Evolutionary conservation across 345 rosid species (phyloP), one percentile per base, ranked within the genome.

Genomic region (Nasturtium officinale): DNA sequence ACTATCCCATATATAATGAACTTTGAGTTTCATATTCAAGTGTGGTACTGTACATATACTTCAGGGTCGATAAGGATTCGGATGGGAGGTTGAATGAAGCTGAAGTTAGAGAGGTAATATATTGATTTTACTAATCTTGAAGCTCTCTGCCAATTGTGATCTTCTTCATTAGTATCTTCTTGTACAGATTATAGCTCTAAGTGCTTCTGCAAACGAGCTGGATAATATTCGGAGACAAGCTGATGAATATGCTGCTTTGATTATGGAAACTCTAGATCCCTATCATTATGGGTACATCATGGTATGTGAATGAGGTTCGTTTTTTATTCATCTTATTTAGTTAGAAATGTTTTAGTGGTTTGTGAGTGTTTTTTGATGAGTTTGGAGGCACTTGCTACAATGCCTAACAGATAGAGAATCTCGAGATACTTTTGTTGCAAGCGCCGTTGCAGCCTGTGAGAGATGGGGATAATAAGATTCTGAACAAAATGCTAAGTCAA

Each of bases 231-330:
- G 84, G 77, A 80, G 65, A 51, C 86, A 85, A 77, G 90, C 93
- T 7, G 89, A 85, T 77, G 96, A 90, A 71, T 90, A 90, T 78
- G 89, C 93, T 18, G 85, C 89, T 18, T 77, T 90, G 80, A 90
- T 90, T 71, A 86, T 90, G 96, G 96, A 90, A 76, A 87, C 86
- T 50, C 61, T 90, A 66, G 93, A 90, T 74, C 93, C 93, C 1
- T 91, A 82, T 23, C 67, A 82, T 48, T 80, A 67, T 12, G 96
- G 93, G 46, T 82, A 87, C 84, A 88, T 90, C 78, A 80, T 82
- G 96, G 96, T 90, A 85, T 79, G 65, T 72, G 74, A 69, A 20
- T 37, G 71, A 76, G 74, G 70, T 76, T 76, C 57, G 74, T 76
- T 53, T 21, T 47, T 15, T 4, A n/a, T 37, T 62, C 12, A 47